These are phyloP conservation scores for Podaxis mareebaensis DNA, from an alignment of 768 basidiomycete species.

Conservation along the genomic window DNA sequence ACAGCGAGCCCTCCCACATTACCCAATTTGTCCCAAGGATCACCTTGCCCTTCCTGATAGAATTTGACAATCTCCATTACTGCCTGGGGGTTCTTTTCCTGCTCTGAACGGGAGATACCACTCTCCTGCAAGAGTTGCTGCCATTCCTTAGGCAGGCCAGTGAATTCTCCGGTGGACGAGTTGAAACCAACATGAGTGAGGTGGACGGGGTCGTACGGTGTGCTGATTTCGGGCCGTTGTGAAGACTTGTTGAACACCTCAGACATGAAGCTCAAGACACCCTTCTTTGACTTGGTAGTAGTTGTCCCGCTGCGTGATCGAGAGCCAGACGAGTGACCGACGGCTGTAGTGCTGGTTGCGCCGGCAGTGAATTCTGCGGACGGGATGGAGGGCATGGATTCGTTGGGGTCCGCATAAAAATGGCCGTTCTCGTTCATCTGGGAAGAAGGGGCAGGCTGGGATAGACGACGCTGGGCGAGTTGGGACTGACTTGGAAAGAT, in stretches of 20 bases:
- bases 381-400: constrained; percentile 38
- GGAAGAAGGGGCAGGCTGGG: constrained; percentile 39
- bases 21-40: constrained; percentile 87
- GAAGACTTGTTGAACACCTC: constrained; percentile 59
- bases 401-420: constrained; percentile 47
- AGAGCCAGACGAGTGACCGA: constrained; percentile 24
- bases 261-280: constrained; percentile 77
- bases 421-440: constrained; percentile 35
- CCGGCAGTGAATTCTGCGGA: constrained; percentile 29
- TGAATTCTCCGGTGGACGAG: constrained; percentile 97
- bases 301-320: constrained; percentile 49
- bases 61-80: constrained; percentile 99
- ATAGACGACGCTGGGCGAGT: constrained; percentile 51
- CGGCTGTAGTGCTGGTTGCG: constrained; percentile 21
- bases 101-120: constrained; percentile 91
- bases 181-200: constrained; percentile 99
- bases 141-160: constrained; percentile 98
- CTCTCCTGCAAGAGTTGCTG: constrained; percentile 95
- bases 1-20: constrained; percentile 39
- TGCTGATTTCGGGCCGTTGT: constrained; percentile 90
- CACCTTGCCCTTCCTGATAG: constrained; percentile 86
- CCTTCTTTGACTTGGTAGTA: constrained; percentile 55
- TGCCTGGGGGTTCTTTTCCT: constrained; percentile 97
- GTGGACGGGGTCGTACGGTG: constrained; percentile 98
- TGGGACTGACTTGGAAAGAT: constrained; percentile 51